These are phyloP conservation scores for Myxozyma nipponensis DNA, from an alignment of 805 yeast species.

Conservation along the genomic window DNA sequence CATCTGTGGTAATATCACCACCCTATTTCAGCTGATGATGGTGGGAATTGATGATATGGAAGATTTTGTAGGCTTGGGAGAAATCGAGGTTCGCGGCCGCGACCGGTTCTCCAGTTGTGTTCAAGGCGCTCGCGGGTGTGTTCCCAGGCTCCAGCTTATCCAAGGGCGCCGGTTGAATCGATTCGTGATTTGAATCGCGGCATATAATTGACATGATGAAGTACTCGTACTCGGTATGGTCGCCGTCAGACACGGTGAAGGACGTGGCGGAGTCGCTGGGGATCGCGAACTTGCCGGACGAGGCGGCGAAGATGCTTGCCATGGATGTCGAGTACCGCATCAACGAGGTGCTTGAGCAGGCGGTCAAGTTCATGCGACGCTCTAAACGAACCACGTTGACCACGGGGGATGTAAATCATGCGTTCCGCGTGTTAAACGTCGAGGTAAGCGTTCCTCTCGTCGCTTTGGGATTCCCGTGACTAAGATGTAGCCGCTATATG, in stretches of 20 bases:
- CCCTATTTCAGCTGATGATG: too few relatives aligned
- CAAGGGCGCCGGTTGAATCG: too few relatives aligned
- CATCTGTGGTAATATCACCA: not conserved
- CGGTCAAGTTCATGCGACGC: slow-evolving; percentile 93
- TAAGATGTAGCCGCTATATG: slow-evolving; percentile 38
- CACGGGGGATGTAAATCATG: slow-evolving; percentile 76
- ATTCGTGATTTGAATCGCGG: not conserved
- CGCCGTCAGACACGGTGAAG: slow-evolving; percentile 72
- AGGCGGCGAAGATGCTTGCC: slow-evolving; percentile 88
- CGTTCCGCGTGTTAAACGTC: slow-evolving; percentile 78
- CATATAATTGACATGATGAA: slow-evolving; percentile 13
- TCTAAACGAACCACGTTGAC: slow-evolving; percentile 77
- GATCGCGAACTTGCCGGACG: slow-evolving; percentile 69
- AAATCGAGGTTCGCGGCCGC: too few relatives aligned
- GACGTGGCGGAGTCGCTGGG: slow-evolving; percentile 95
- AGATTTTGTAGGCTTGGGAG: too few relatives aligned
- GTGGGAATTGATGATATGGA: not conserved
- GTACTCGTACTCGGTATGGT: slow-evolving; percentile 25
- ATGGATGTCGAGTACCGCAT: slow-evolving; percentile 99
- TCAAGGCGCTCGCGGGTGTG: too few relatives aligned
- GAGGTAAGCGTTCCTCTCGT: slow-evolving; percentile 59
- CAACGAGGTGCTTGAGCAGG: slow-evolving; percentile 92
- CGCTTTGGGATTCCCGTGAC: not conserved
- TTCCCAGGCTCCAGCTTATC: too few relatives aligned
- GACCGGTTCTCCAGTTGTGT: too few relatives aligned